A percentile compares a stretch with the other conserved stretches of the same genome.
These are phyloP conservation scores for Pezicula radicicola DNA, from an alignment of 2,329 filamentous ascomycete genomes.

Conservation along the genomic window DNA sequence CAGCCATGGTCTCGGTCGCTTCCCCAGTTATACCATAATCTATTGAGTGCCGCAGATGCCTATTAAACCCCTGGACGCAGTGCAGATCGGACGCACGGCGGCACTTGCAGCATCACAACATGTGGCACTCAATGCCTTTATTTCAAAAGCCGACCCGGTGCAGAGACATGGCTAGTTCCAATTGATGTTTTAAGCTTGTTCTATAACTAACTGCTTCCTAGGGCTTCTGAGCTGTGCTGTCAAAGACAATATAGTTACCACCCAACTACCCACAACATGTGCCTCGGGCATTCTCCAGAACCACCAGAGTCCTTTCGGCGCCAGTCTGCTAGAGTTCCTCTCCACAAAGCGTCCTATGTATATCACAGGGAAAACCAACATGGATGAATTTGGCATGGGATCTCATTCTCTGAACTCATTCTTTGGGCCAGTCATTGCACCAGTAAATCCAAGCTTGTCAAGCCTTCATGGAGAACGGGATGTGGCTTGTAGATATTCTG, in stretches of 20 bases:
- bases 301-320: slow-evolving; percentile 75
- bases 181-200: background rate
- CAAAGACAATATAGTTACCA: slow-evolving; percentile 76
- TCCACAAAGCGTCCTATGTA: slow-evolving; percentile 55
- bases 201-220: background rate
- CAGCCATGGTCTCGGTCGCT: too few relatives aligned
- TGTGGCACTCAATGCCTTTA: slow-evolving; percentile 5
- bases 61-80: too few relatives aligned
- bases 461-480: background rate
- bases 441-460: slow-evolving; percentile 14
- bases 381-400: slow-evolving; percentile 97
- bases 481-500: slow-evolving; percentile 46
- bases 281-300: slow-evolving; percentile 71
- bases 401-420: slow-evolving; percentile 72
- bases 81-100: background rate
- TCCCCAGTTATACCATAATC: too few relatives aligned
- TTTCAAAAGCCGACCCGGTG: slow-evolving; percentile 1
- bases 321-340: slow-evolving; percentile 73
- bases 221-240: slow-evolving; percentile 36
- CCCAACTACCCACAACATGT: slow-evolving; percentile 72
- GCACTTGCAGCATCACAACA: background rate
- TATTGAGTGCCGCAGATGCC: too few relatives aligned
- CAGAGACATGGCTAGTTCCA: background rate
- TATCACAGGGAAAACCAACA: slow-evolving; percentile 78
- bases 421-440: slow-evolving; percentile 58